These are phyloP conservation scores for Raphanus hybrid DNA, from an alignment of 441 rosid species.

Conservation along the genomic window DNA sequence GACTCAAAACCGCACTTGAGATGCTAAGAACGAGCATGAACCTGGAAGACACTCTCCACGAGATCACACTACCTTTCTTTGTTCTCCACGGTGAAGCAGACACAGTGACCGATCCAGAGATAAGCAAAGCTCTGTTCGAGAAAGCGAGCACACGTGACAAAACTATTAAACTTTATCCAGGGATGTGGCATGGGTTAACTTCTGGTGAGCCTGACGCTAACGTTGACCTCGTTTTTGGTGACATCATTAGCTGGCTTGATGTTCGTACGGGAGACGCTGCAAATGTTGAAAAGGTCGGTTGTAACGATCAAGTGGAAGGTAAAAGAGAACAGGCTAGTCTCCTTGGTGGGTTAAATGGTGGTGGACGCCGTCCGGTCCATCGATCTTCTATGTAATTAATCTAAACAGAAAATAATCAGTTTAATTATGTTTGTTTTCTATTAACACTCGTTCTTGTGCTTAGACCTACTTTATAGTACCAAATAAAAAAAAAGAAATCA, in stretches of 20 bases:
- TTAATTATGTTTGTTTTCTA: not conserved
- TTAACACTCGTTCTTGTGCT: not conserved
- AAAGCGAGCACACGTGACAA: constrained; percentile 78
- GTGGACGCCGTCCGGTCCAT: constrained; percentile 56
- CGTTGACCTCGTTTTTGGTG: constrained; percentile 71
- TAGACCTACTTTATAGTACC: no score
- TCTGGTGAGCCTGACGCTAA: constrained; percentile 85
- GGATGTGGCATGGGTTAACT: constrained; percentile 95
- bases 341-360: constrained; percentile 54
- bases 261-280: constrained; percentile 44
- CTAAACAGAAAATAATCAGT: constrained; percentile 7
- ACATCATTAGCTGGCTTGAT: constrained; percentile 79
- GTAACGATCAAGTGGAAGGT: not conserved
- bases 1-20: constrained; percentile 92
- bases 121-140: constrained; percentile 83
- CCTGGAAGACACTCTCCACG: constrained; percentile 70
- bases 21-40: constrained; percentile 92
- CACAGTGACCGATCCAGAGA: constrained; percentile 92
- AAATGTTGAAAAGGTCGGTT: constrained; percentile 39
- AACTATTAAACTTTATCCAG: constrained; percentile 77
- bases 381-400: constrained; percentile 67
- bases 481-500: no score
- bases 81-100: constrained; percentile 94
- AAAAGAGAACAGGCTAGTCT: constrained; percentile 37
- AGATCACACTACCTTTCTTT: constrained; percentile 78